A percentile compares a stretch with the other conserved stretches of the same genome.
These are phyloP conservation scores for Protomyces arabidopsidicola DNA, from an alignment of 1,139 yeast genomes.

Conservation along the genomic window DNA sequence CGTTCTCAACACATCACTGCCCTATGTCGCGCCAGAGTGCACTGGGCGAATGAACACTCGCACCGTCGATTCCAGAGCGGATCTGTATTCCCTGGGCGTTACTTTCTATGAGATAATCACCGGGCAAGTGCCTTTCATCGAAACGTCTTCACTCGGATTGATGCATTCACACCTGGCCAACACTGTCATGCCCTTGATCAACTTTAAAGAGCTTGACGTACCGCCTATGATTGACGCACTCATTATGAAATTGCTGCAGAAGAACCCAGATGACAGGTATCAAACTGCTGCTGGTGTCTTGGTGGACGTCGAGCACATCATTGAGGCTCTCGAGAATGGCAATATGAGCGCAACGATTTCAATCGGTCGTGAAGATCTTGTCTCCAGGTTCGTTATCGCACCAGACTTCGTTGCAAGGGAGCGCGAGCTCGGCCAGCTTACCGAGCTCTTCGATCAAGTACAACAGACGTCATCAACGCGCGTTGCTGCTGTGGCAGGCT, in stretches of 20 bases:
- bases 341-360: background rate
- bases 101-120: slow-evolving; percentile 18
- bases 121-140: slow-evolving; percentile 9
- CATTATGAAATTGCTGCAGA: slow-evolving; percentile 10
- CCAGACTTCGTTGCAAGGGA: slow-evolving; percentile 20
- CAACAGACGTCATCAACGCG: slow-evolving; percentile 1
- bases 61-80: slow-evolving; percentile 20
- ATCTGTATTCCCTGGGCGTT: slow-evolving; percentile 26
- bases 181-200: background rate
- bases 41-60: slow-evolving; percentile 24
- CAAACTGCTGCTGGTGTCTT: slow-evolving; percentile 13
- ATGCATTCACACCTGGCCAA: slow-evolving; percentile 23
- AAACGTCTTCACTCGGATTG: slow-evolving; percentile 7
- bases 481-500: slow-evolving; percentile 21
- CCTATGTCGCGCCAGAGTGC: slow-evolving; percentile 26
- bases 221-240: slow-evolving; percentile 8
- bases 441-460: background rate
- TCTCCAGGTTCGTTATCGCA: slow-evolving; percentile 11
- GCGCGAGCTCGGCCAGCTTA: slow-evolving; percentile 1
- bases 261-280: slow-evolving; percentile 24
- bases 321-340: slow-evolving; percentile 1
- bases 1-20: slow-evolving; percentile 8
- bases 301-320: slow-evolving; percentile 21
- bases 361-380: slow-evolving; percentile 22
- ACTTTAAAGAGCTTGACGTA: background rate